Conservation (phyloP, 352 stramenopile genomes). For the Globisporangium radiosum region DNA sequence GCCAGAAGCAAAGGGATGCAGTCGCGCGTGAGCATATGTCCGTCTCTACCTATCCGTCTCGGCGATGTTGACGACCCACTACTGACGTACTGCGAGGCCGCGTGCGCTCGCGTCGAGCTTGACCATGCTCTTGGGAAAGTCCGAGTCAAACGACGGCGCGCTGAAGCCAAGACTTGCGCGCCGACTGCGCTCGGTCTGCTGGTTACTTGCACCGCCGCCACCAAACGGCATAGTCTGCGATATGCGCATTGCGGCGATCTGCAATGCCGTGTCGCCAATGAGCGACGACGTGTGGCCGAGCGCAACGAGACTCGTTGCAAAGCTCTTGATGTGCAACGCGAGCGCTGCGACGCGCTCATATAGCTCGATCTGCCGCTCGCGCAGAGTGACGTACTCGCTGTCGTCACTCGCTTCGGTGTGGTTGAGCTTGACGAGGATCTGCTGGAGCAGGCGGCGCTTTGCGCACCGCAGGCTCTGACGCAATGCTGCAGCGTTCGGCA, state of each 20-base stretch:
- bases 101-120: constrained; percentile 9
- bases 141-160: constrained; percentile 12
- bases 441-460: constrained; percentile 40
- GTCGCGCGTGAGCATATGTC: too few species aligned
- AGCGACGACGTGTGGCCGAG: too few species aligned
- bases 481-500: constrained; percentile 9
- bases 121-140: constrained; percentile 18
- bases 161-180: not conserved
- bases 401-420: constrained; percentile 32
- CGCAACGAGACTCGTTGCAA: too few species aligned
- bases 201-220: too few species aligned
- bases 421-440: constrained; percentile 36
- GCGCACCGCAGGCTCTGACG: constrained; percentile 28
- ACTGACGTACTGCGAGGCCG: constrained; percentile 8
- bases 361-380: not conserved
- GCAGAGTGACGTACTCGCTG: constrained; percentile 28
- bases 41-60: too few species aligned
- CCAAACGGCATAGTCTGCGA: too few species aligned
- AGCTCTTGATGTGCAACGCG: too few species aligned
- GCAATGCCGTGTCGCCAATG: too few species aligned
- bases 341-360: constrained; percentile 14
- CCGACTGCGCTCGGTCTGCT: too few species aligned
- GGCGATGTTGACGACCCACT: too few species aligned
- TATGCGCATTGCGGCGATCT: too few species aligned
- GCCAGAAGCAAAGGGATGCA: too few species aligned